Evolutionary conservation across 495 filamentous ascomycete genomes (phyloP).

Genomic region (Trichoderma asperelloides): DNA sequence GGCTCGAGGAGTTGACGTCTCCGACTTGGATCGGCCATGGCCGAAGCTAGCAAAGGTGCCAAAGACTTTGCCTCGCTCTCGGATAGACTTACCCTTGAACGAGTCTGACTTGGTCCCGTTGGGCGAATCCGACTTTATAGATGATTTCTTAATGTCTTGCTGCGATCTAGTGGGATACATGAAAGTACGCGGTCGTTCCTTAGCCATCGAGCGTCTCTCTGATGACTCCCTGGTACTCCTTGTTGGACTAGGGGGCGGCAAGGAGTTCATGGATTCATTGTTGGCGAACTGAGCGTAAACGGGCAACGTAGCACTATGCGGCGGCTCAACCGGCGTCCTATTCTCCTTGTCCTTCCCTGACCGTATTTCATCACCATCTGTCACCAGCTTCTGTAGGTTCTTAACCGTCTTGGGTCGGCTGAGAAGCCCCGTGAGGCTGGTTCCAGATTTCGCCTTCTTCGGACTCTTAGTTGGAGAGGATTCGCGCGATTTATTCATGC

Average conservation of each 20-base stretch:
- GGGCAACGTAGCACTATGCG: slow-evolving; percentile 40
- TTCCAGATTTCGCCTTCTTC: slow-evolving; percentile 79
- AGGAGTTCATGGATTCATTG: slow-evolving; percentile 14
- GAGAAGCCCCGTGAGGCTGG: slow-evolving; percentile 61
- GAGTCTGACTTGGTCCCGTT: neutral
- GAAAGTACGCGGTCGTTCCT: neutral
- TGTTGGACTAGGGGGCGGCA: slow-evolving; percentile 10
- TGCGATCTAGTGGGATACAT: neutral
- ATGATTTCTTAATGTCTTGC: slow-evolving; percentile 4
- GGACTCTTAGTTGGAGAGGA: slow-evolving; percentile 43
- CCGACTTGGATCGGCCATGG: slow-evolving; percentile 19
- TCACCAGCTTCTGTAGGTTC: slow-evolving; percentile 34
- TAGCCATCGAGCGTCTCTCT: slow-evolving; percentile 10
- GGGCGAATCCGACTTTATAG: neutral
- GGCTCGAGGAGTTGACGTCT: slow-evolving; percentile 38
- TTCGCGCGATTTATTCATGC: slow-evolving; percentile 37
- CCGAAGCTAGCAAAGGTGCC: slow-evolving; percentile 14
- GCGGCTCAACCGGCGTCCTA: slow-evolving; percentile 43
- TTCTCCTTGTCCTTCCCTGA: slow-evolving; percentile 73
- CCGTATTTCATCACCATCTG: slow-evolving; percentile 22
- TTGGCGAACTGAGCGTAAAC: slow-evolving; percentile 67
- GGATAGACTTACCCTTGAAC: neutral
- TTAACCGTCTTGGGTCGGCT: slow-evolving; percentile 52
- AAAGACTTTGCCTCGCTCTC: slow-evolving; percentile 11
- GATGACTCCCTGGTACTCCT: slow-evolving; percentile 7